Conservation (phyloP, 106 monocot species). For the Posidonia australis region DNA sequence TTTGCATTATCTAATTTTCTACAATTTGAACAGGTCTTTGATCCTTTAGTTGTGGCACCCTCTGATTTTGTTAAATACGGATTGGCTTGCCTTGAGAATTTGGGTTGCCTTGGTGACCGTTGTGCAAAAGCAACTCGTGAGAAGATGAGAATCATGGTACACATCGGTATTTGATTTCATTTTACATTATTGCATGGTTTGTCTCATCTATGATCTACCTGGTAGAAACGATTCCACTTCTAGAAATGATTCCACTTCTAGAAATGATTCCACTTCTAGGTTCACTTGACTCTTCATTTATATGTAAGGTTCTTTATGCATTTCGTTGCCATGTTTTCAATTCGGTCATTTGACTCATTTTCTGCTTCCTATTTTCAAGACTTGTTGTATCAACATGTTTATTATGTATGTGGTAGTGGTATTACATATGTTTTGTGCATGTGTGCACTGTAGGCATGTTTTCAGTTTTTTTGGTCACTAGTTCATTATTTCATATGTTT, state of each 20-base stretch:
- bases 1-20: not conserved
- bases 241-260: too few species aligned
- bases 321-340: too few species aligned
- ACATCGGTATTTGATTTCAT: not conserved
- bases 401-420: too few species aligned
- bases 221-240: too few species aligned
- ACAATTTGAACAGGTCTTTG: constrained; percentile 48
- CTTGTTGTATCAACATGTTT: too few species aligned
- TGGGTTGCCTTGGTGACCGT: constrained; percentile 50
- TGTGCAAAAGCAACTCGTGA: constrained; percentile 48
- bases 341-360: too few species aligned
- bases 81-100: constrained; percentile 51
- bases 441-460: not conserved
- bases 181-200: not conserved
- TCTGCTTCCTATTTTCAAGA: too few species aligned
- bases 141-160: constrained; percentile 65
- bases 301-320: too few species aligned
- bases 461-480: not conserved
- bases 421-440: not conserved
- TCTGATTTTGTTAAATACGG: constrained; percentile 61
- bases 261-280: too few species aligned
- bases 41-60: constrained; percentile 56
- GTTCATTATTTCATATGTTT: not conserved
- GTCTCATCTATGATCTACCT: not conserved
- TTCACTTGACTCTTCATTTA: too few species aligned